Base-by-base conservation (phyloP, 345 rosid species). In the Psidium friedrichsthalianum region DNA sequence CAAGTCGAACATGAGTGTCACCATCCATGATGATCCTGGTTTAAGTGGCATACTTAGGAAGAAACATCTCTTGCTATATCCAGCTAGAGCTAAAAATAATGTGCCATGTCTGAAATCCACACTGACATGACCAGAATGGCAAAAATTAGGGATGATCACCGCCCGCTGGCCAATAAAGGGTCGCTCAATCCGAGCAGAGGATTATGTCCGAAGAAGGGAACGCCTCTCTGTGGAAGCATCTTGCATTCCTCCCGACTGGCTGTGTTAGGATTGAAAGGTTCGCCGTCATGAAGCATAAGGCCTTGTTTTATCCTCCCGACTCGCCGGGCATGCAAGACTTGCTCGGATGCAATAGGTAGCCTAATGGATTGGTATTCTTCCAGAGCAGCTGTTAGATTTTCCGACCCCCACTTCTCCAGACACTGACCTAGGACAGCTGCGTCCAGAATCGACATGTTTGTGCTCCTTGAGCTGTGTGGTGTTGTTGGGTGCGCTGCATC, bases 401-500 rank as follows among this genome's bases (percentile, higher is more conserved):
- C 89, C 4, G 51, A 82, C 52, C 95, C 95, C 88, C 89, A 89
- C 84, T 89, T 92, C 85, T 87, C 85, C 29, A 95, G n/a, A 92
- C 95, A 93, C 82, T 91, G 88, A 25, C 97, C 93, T 27, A 95
- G 87, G 64, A 92, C 92, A 51, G 89, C 91, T 0, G 96, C 96
- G 84, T 96, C 99, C 74, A 95, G 53, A 61, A 95, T 42, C 3
- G 96, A 93, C 97, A 95, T 95, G 92, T 95, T 96, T 51, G 97
- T 95, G 89, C 99, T 96, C 91, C 98, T 89, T 74, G 91, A 22
- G 24, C 94, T 93, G 80, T 93, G 97, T 83, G 98, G 98, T 42
- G 94, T 91, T 0, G 90, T 90, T 40, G 98, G 97, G 86, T 95
- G 98, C 22, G 98, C 97, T 5, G 98, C 96, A 16, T 96, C 98